Conservation (phyloP, 106 monocot species). For the Dendrobium catenatum region DNA sequence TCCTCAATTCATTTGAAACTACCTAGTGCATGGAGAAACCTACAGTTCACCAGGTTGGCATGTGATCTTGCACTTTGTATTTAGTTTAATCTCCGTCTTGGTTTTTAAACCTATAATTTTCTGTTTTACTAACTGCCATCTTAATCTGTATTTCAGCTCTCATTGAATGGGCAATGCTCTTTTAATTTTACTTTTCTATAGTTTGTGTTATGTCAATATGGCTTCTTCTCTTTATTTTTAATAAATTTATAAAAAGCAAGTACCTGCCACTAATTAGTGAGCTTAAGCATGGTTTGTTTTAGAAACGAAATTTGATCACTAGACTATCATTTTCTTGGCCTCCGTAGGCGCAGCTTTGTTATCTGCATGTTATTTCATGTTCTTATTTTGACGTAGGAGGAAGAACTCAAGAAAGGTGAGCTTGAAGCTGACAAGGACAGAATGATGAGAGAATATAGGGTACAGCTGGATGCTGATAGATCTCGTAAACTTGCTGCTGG, state of each 20-base stretch:
- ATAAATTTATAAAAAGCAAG: background rate
- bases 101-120: background rate
- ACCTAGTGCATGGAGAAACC: background rate
- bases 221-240: background rate
- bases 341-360: background rate
- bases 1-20: background rate
- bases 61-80: background rate
- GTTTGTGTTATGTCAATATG: background rate
- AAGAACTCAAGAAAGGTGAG: conserved; percentile 87
- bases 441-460: conserved; percentile 99
- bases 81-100: background rate
- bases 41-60: background rate
- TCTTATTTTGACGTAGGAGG: conserved; percentile 42
- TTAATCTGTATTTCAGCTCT: background rate
- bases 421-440: conserved; percentile 91
- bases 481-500: conserved; percentile 77
- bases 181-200: background rate
- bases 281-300: background rate
- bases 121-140: background rate
- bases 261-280: background rate
- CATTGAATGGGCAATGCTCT: background rate
- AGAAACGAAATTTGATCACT: background rate
- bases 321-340: background rate
- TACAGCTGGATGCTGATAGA: conserved; percentile 94
- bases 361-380: background rate